Conservation (phyloP, 176 grass and related monocot species). For the Olyra latifolia region DNA sequence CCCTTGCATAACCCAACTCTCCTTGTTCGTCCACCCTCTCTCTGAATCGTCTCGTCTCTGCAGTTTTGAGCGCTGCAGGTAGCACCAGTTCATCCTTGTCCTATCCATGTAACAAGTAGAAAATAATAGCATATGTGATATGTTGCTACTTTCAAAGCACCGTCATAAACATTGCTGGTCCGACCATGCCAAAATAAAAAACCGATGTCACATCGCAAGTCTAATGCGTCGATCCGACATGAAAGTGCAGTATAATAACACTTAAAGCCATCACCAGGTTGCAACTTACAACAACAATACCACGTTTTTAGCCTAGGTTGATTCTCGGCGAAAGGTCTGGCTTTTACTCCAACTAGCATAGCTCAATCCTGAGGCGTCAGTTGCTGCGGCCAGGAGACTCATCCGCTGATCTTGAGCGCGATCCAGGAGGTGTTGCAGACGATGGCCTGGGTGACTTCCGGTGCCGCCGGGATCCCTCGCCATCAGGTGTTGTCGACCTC, state of each 20-base stretch:
- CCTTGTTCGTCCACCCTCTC: no score
- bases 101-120: no score
- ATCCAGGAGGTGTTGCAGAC: background rate
- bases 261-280: background rate
- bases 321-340: background rate
- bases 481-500: conserved; percentile 3
- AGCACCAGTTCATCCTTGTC: no score
- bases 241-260: background rate
- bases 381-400: background rate
- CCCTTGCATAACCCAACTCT: no score
- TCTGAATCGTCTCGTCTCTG: no score
- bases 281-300: background rate
- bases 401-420: background rate
- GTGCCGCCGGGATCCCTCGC: background rate
- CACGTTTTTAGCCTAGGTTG: background rate
- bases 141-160: no score
- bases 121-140: no score
- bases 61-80: no score
- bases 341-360: background rate
- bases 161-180: no score
- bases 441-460: background rate
- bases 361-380: background rate
- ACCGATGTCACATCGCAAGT: no score
- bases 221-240: background rate
- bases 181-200: no score